Evolutionary conservation across 2,329 filamentous ascomycete genomes (phyloP).

Genomic region (Arthrobotrys megalospora): DNA sequence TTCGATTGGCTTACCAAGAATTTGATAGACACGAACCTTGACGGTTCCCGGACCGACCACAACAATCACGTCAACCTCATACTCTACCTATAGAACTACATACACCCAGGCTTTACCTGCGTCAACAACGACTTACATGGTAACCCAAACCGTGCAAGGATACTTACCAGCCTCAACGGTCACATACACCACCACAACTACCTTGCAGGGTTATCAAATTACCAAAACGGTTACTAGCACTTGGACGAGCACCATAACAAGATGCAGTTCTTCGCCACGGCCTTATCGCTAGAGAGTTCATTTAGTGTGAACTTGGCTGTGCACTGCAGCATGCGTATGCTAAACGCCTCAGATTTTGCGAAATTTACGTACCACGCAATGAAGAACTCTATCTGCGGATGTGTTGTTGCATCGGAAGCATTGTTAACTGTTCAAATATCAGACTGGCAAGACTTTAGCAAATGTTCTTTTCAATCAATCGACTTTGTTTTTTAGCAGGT

Average conservation of each 20-base stretch:
- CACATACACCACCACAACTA: slow-evolving; percentile 1
- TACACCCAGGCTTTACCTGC: slow-evolving; percentile 1
- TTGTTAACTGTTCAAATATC: no score
- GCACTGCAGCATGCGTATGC: no score
- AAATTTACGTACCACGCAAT: no score
- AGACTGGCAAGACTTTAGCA: no score
- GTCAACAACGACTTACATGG: neutral
- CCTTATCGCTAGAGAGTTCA: neutral
- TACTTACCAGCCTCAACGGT: slow-evolving; percentile 1
- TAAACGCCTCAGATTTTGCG: no score
- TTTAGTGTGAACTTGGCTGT: neutral
- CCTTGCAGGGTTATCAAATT: neutral
- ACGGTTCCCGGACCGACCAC: neutral
- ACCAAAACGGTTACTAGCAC: slow-evolving; percentile 2
- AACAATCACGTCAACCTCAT: neutral
- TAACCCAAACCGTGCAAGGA: neutral
- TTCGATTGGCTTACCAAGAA: neutral
- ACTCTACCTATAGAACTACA: neutral
- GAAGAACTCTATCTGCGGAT: no score
- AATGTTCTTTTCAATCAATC: no score
- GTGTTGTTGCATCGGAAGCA: no score
- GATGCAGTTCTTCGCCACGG: neutral
- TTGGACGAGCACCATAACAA: slow-evolving; percentile 20
- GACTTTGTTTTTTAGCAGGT: no score
- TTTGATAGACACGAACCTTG: neutral